Conservation (phyloP, 306 rosid species). For the Medicago arabica region DNA sequence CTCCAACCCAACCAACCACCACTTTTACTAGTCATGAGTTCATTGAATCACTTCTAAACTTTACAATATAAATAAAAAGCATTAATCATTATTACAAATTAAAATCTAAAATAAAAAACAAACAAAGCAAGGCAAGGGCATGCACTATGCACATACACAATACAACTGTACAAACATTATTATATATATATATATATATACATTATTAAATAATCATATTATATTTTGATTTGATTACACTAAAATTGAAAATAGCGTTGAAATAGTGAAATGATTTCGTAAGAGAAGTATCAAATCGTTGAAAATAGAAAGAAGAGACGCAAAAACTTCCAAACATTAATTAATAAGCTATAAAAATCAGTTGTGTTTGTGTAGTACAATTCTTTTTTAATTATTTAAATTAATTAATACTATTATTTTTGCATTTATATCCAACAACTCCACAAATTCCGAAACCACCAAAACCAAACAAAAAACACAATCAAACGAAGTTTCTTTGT, state of each 20-base stretch:
- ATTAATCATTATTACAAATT: too few relatives aligned
- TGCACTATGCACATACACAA: too few relatives aligned
- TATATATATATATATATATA: too few relatives aligned
- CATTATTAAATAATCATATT: too few relatives aligned
- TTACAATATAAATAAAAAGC: too few relatives aligned
- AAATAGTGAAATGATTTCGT: neutral
- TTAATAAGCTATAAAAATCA: neutral
- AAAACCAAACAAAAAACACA: slow-evolving; percentile 2
- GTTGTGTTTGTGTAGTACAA: neutral
- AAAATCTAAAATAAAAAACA: too few relatives aligned
- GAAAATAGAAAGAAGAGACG: neutral
- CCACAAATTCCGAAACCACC: neutral
- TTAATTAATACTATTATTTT: too few relatives aligned
- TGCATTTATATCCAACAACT: slow-evolving; percentile 14
- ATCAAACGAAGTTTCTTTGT: slow-evolving; percentile 11
- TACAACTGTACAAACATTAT: too few relatives aligned
- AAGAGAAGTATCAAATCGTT: neutral
- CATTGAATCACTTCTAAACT: neutral
- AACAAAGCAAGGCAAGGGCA: neutral
- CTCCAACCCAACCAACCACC: neutral
- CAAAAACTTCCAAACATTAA: neutral
- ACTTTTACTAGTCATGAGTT: neutral
- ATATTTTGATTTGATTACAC: too few relatives aligned
- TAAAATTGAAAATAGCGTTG: neutral
- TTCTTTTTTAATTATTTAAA: neutral